Evolutionary conservation across 441 rosid genomes (phyloP).

Genomic region (Mallotus japonicus): DNA sequence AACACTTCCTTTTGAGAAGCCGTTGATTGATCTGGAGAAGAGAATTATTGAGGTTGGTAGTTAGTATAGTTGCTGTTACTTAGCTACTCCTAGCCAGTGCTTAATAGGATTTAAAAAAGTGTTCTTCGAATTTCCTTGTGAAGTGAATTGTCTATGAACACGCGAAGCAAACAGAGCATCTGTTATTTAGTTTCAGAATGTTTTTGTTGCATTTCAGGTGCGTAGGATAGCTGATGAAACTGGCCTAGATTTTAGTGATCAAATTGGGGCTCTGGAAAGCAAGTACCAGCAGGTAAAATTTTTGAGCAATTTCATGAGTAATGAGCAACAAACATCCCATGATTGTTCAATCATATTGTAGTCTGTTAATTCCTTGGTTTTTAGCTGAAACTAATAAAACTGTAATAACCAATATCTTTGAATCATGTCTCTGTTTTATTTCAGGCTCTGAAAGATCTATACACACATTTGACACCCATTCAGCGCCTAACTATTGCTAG

Average conservation of each 20-base stretch:
- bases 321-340: neutral
- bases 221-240: constrained; percentile 82
- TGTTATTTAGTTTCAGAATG: neutral
- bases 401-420: no score
- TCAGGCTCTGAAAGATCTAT: constrained; percentile 75
- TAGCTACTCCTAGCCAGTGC: no score
- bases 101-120: no score
- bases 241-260: constrained; percentile 80
- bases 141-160: no score
- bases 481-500: constrained; percentile 91
- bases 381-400: no score
- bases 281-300: constrained; percentile 63
- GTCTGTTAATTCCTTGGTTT: no score
- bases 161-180: neutral
- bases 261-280: constrained; percentile 64
- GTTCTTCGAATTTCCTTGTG: no score
- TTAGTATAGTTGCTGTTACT: neutral
- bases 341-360: no score
- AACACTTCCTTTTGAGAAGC: constrained; percentile 80
- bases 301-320: neutral
- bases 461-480: constrained; percentile 69
- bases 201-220: constrained; percentile 44
- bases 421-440: neutral
- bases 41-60: constrained; percentile 64
- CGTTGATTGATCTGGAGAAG: constrained; percentile 71